Conservation (phyloP, 208 protist genomes). For the Leishmania tarentolae region DNA sequence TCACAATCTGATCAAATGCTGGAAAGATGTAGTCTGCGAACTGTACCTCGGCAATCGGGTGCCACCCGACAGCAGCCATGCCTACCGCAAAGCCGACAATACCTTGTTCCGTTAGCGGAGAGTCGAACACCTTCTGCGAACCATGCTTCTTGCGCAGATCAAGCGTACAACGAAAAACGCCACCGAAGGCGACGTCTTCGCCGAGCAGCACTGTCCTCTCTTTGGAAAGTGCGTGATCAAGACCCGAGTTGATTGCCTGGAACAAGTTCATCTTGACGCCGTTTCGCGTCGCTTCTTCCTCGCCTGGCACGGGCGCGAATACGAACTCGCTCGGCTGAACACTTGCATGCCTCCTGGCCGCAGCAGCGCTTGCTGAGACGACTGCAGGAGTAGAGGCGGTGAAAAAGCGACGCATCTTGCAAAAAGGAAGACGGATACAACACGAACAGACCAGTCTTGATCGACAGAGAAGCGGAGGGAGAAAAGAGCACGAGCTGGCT, state of each 20-base stretch:
- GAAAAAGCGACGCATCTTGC: conserved; percentile 21
- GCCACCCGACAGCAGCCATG: conserved; percentile 83
- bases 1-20: conserved; percentile 98
- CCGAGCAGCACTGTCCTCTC: conserved; percentile 93
- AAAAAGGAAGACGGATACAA: neutral
- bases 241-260: conserved; percentile 94
- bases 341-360: conserved; percentile 29
- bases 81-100: conserved; percentile 98
- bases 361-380: neutral
- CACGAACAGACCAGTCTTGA: neutral
- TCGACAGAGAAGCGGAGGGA: neutral
- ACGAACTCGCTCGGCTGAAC: conserved; percentile 40
- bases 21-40: conserved; percentile 99
- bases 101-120: conserved; percentile 97
- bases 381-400: neutral
- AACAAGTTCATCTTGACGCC: conserved; percentile 93
- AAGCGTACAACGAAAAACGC: conserved; percentile 96
- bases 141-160: conserved; percentile 88
- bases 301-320: conserved; percentile 31
- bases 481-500: neutral
- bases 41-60: conserved; percentile 98
- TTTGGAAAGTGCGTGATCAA: conserved; percentile 90
- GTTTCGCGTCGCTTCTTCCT: conserved; percentile 39
- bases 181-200: conserved; percentile 98
- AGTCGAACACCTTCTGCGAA: conserved; percentile 95